A percentile compares a stretch with the other conserved stretches of the same genome.
These are phyloP conservation scores for Olyra latifolia DNA, from an alignment of 176 grass and related monocot species.

Conservation along the genomic window DNA sequence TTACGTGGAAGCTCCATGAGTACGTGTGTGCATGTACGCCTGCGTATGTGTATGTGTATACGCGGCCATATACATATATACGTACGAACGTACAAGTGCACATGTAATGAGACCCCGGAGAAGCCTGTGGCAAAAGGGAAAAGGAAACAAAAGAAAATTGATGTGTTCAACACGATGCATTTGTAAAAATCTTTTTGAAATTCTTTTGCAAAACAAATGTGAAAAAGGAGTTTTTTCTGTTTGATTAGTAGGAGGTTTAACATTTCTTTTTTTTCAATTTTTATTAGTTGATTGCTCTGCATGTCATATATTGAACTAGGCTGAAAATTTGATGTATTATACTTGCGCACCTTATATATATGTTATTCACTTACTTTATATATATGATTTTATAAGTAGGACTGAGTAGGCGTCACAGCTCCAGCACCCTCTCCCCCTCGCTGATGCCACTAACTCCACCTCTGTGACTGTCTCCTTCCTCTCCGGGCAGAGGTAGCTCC, in stretches of 20 bases:
- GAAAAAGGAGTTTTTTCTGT: not conserved
- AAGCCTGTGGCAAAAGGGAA: not conserved
- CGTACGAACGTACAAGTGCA: not conserved
- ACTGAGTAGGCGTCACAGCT: no score
- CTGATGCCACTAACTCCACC: no score
- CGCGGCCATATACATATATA: not conserved
- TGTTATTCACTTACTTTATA: no score
- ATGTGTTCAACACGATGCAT: not conserved
- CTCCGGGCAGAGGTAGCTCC: no score
- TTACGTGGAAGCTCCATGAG: slow-evolving; percentile 21
- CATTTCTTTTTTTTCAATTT: not conserved
- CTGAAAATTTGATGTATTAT: not conserved
- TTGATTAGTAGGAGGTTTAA: no score
- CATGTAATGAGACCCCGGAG: not conserved
- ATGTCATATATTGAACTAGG: not conserved
- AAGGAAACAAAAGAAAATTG: not conserved
- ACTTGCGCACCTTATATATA: not conserved
- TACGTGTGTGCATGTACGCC: not conserved
- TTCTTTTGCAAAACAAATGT: not conserved
- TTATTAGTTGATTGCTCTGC: not conserved
- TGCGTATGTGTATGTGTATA: not conserved
- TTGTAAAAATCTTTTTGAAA: not conserved
- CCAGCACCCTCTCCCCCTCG: no score
- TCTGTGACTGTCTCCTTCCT: no score
- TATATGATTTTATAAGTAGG: not conserved